Percentiles rank a stretch among this genome's conserved stretches.
These are phyloP conservation scores for Paramecium pentaurelia DNA, from an alignment of 73 alveolate genomes.

Conservation along the genomic window DNA sequence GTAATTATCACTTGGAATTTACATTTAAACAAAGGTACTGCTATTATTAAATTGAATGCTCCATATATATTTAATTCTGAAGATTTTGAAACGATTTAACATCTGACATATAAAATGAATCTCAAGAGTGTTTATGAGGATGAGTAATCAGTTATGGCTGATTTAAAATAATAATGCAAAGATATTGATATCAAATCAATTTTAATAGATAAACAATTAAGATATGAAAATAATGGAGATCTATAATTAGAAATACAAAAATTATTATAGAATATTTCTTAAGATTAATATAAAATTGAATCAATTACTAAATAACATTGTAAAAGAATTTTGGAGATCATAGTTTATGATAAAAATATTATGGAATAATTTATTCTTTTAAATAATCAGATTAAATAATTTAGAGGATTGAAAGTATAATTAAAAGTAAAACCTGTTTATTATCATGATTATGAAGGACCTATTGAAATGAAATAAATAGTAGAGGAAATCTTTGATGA, in stretches of 20 bases:
- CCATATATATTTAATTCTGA: background rate
- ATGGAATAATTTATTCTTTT: background rate
- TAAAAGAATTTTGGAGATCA: background rate
- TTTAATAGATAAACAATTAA: background rate
- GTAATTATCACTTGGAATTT: background rate
- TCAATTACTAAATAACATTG: background rate
- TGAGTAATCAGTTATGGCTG: background rate
- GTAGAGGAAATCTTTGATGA: background rate
- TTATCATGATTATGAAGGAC: conserved; percentile 20
- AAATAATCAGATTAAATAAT: background rate
- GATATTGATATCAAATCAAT: background rate
- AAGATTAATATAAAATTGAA: background rate
- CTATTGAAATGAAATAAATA: conserved; percentile 26
- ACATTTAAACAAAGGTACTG: background rate
- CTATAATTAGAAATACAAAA: background rate
- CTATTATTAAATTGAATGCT: background rate
- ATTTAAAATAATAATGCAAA: background rate
- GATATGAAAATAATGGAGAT: conserved; percentile 42
- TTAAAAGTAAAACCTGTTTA: background rate
- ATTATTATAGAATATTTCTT: background rate
- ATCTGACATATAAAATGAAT: background rate
- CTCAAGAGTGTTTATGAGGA: background rate
- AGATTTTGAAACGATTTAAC: background rate
- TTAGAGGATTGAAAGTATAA: background rate
- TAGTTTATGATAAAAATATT: background rate